Percentiles rank a stretch among this genome's conserved stretches.
Conservation (phyloP, 805 yeast genomes). For the Metschnikowia henanensis region DNA sequence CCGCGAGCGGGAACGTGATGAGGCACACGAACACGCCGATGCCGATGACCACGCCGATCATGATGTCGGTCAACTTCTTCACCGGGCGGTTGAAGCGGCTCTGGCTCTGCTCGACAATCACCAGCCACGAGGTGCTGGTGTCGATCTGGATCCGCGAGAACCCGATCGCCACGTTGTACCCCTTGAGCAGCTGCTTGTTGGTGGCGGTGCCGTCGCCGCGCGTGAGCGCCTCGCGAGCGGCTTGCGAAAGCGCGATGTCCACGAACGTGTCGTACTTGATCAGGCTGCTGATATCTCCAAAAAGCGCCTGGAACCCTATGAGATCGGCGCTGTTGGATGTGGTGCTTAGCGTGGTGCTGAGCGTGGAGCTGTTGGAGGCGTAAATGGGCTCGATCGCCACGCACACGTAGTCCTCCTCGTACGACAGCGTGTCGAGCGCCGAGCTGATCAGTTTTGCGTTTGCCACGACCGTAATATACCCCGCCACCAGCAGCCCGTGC, state of each 20-base stretch:
- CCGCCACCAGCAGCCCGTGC: conserved; percentile 58
- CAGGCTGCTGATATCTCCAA: conserved; percentile 23
- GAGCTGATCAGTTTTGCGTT: conserved; percentile 31
- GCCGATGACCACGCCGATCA: conserved; percentile 76
- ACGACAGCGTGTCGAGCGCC: conserved; percentile 21
- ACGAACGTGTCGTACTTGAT: conserved; percentile 25
- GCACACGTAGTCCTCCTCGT: conserved; percentile 28
- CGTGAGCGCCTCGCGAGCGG: conserved; percentile 31
- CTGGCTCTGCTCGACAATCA: conserved; percentile 65
- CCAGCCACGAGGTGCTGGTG: conserved; percentile 59
- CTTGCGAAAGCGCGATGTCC: conserved; percentile 26
- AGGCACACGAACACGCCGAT: conserved; percentile 73
- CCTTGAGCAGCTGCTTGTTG: conserved; percentile 22
- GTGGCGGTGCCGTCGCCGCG: conserved; percentile 30
- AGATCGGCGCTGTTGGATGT: conserved; percentile 37
- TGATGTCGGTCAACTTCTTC: conserved; percentile 59
- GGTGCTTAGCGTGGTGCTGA: conserved; percentile 32
- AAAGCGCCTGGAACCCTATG: conserved; percentile 44
- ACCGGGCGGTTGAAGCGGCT: conserved; percentile 63
- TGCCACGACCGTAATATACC: conserved; percentile 64
- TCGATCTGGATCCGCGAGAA: conserved; percentile 31
- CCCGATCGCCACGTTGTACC: conserved; percentile 35
- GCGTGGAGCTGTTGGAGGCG: conserved; percentile 27
- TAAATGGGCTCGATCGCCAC: conserved; percentile 36
- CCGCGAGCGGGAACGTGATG: conserved; percentile 80